Base-by-base conservation (phyloP, 2,329 filamentous ascomycete species). In the Aspergillus udagawae region DNA sequence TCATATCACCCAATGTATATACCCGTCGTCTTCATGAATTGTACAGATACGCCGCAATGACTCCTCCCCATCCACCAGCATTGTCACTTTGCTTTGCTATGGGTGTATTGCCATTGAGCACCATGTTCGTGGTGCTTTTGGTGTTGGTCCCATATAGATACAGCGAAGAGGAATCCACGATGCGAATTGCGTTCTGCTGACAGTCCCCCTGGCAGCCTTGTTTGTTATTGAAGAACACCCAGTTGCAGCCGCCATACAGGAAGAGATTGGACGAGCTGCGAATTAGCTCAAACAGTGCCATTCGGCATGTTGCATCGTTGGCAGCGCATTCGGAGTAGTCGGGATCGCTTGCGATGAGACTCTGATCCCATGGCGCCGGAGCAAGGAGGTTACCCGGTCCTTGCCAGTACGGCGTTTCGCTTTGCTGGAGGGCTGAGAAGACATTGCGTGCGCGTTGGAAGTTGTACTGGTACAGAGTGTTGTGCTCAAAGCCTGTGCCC, bases 401-500 rank as follows among this genome's bases (percentile, higher is more conserved):
- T 53, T 72, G 67, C 58, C 67, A 69, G 68, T 73, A 73, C 1
- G 70, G 65, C 0, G 67, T 66, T 54, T 73, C 70, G 49, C 63
- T 65, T 44, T 73, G 71, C 58, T 70, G 65, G 61, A 73, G 59
- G 10, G 68, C 75, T 10, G 70, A 65, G 57, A 76, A 80, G 53
- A 80, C 68, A 50, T 78, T 77, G 42, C 67, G 62, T 3, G 76
- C 75, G 32, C 69, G 64, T 54, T 76, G 67, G 58, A 80, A 74
- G 54, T 80, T 78, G 67, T 79, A 80, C 58, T 80, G 73, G 65
- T 81, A 81, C 2, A 80, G 67, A 47, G 75, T 72, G 54, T 77
- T 72, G 67, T 81, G 79, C 59, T 81, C 79, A n/a, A 74, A 76
- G 1, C 73, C 74, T 0, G 75, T 78, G 25, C 78, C 78, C 48